phyloP scores from a whole-genome alignment of 2,329 filamentous ascomycete genomes.

The Ascochyta koolunga region DNA sequence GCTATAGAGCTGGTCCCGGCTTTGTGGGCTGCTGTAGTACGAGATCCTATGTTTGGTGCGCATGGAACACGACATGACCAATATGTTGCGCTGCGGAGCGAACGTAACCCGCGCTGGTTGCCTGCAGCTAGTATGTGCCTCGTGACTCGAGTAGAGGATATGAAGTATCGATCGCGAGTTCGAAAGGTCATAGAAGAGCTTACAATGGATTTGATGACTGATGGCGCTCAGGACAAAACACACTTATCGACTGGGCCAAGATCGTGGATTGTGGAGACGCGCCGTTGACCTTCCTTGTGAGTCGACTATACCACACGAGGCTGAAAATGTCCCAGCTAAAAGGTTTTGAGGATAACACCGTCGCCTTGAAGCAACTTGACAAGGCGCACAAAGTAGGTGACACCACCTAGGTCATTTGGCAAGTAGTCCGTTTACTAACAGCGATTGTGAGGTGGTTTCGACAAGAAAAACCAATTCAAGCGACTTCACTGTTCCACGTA shows the following conservation, averaged over 20 bases:
- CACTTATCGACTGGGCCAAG: constrained; percentile 56
- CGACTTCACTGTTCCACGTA: constrained; percentile 55
- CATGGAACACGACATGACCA: background rate
- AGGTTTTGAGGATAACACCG: constrained; percentile 55
- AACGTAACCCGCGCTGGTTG: background rate
- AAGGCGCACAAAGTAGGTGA: constrained; percentile 56
- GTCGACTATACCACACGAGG: background rate
- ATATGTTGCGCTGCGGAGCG: background rate
- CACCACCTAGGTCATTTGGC: background rate
- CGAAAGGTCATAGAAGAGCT: background rate
- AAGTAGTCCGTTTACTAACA: background rate
- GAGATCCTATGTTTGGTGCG: background rate
- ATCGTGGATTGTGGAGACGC: constrained; percentile 63
- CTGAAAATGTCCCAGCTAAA: background rate
- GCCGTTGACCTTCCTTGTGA: constrained; percentile 56
- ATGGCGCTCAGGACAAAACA: constrained; percentile 45
- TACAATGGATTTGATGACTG: background rate
- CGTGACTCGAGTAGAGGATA: background rate
- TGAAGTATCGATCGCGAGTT: background rate
- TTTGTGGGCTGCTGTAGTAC: background rate
- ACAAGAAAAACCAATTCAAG: constrained; percentile 54
- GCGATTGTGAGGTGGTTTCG: constrained; percentile 49
- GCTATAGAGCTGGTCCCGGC: background rate
- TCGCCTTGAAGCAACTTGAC: constrained; percentile 60
- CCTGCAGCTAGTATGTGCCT: background rate